These are phyloP conservation scores for Meyerozyma guilliermondii DNA, from an alignment of 1,139 yeast species.

Conservation along the genomic window DNA sequence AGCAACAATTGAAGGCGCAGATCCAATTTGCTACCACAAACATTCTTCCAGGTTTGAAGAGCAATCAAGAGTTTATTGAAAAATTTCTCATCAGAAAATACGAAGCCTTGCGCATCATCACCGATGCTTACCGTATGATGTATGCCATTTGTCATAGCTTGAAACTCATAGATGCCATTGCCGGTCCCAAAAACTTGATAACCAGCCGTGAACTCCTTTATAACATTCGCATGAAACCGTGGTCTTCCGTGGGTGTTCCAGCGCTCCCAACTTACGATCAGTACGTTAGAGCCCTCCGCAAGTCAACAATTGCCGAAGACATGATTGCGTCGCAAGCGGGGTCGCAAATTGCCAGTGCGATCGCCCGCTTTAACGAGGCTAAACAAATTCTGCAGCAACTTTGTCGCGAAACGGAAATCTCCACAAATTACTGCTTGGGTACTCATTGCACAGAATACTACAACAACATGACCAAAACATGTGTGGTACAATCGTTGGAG, in stretches of 20 bases:
- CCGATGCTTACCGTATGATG: constrained; percentile 1
- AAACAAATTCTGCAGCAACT: constrained; percentile 7
- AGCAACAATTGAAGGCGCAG: constrained; percentile 24
- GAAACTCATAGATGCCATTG: constrained; percentile 23
- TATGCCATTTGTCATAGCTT: constrained; percentile 6
- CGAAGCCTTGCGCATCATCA: neutral
- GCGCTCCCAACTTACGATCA: constrained; percentile 46
- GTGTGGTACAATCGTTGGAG: constrained; percentile 19
- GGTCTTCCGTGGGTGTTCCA: constrained; percentile 81
- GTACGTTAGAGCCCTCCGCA: constrained; percentile 17
- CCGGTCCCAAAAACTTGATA: constrained; percentile 31
- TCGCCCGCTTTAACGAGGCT: constrained; percentile 14
- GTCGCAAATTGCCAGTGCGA: constrained; percentile 8
- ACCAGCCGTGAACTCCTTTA: constrained; percentile 50
- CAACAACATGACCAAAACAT: constrained; percentile 20
- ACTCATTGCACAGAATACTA: constrained; percentile 16
- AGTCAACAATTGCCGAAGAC: constrained; percentile 8
- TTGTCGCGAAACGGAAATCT: constrained; percentile 1
- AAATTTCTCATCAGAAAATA: constrained; percentile 11
- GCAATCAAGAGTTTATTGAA: constrained; percentile 14
- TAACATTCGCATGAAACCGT: constrained; percentile 72
- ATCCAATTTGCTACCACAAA: constrained; percentile 15
- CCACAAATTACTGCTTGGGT: constrained; percentile 9
- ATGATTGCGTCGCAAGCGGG: constrained; percentile 7
- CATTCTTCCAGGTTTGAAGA: constrained; percentile 21